Evolutionary conservation across 129 eudicot species (phyloP).

Genomic region (Pseudognaphalium luteoalbum): DNA sequence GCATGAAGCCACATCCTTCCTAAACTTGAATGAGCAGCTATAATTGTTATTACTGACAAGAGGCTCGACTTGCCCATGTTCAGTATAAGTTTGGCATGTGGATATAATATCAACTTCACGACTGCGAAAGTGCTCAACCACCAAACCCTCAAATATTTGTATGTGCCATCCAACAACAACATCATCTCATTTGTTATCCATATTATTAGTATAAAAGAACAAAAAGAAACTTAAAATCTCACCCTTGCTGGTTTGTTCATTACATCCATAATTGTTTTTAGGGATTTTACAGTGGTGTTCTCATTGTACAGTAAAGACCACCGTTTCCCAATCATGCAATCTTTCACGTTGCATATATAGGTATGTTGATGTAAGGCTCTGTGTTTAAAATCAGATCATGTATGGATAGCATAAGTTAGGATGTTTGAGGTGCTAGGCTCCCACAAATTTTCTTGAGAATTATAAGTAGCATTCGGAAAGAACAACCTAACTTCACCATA

Average conservation of each 20-base stretch:
- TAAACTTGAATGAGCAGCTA: neutral
- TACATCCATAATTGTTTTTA: conserved; percentile 51
- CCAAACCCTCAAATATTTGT: neutral
- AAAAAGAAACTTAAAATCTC: neutral
- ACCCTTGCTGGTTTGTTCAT: conserved; percentile 67
- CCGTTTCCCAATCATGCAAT: conserved; percentile 27
- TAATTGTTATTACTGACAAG: neutral
- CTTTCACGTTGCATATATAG: conserved; percentile 32
- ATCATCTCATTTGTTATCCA: neutral
- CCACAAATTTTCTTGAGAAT: conserved; percentile 35
- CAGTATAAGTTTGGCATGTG: neutral
- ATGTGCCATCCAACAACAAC: neutral
- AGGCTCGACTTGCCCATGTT: neutral
- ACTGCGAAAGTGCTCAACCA: neutral
- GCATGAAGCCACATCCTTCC: neutral
- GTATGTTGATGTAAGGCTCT: conserved; percentile 59
- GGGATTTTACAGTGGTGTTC: conserved; percentile 36
- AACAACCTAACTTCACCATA: conserved; percentile 68
- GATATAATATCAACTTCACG: neutral
- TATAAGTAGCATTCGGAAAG: conserved; percentile 49
- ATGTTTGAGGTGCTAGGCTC: conserved; percentile 63
- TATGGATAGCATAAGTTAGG: conserved; percentile 67
- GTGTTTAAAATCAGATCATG: conserved; percentile 69
- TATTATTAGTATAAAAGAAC: neutral
- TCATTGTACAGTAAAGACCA: conserved; percentile 46